Conservation (phyloP, 495 filamentous ascomycete species). For the Penicillium samsonianum region DNA sequence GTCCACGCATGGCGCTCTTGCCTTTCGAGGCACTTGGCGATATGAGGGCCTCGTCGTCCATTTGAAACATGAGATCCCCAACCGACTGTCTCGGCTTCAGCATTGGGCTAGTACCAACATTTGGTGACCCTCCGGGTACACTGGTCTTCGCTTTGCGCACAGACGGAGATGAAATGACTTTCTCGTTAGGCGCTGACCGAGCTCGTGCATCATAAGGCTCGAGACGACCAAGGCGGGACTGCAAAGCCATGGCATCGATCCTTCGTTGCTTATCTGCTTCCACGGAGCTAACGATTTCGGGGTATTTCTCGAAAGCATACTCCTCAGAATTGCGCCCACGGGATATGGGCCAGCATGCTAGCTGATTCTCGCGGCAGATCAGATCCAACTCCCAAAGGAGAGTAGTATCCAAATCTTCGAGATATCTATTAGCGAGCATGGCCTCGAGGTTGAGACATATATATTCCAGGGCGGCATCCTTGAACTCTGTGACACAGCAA, state of each 20-base stretch:
- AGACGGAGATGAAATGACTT: slow-evolving; percentile 53
- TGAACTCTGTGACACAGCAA: slow-evolving; percentile 80
- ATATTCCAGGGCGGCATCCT: slow-evolving; percentile 85
- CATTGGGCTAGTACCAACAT: slow-evolving; percentile 52
- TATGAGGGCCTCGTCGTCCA: slow-evolving; percentile 73
- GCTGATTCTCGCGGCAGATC: slow-evolving; percentile 79
- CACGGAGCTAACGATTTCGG: slow-evolving; percentile 56
- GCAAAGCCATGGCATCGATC: slow-evolving; percentile 61
- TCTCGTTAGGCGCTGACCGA: slow-evolving; percentile 50
- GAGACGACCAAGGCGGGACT: slow-evolving; percentile 58
- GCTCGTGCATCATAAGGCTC: slow-evolving; percentile 52
- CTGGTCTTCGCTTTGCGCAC: slow-evolving; percentile 53
- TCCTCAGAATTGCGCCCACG: slow-evolving; percentile 71
- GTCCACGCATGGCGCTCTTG: slow-evolving; percentile 32
- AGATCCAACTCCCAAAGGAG: slow-evolving; percentile 75
- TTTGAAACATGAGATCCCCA: slow-evolving; percentile 87
- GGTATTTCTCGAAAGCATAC: slow-evolving; percentile 70
- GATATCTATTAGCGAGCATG: slow-evolving; percentile 45
- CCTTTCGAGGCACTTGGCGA: slow-evolving; percentile 36
- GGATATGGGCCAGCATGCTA: slow-evolving; percentile 70
- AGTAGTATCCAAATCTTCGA: slow-evolving; percentile 86
- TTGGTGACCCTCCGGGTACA: slow-evolving; percentile 47
- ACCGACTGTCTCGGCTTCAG: slow-evolving; percentile 65
- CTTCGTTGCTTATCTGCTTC: slow-evolving; percentile 56
- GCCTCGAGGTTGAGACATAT: slow-evolving; percentile 53